Percentiles rank a stretch among this genome's conserved stretches.
phyloP scores from a whole-genome alignment of 2,329 filamentous ascomycete genomes.

The Hymenoscyphus fructigenus region DNA sequence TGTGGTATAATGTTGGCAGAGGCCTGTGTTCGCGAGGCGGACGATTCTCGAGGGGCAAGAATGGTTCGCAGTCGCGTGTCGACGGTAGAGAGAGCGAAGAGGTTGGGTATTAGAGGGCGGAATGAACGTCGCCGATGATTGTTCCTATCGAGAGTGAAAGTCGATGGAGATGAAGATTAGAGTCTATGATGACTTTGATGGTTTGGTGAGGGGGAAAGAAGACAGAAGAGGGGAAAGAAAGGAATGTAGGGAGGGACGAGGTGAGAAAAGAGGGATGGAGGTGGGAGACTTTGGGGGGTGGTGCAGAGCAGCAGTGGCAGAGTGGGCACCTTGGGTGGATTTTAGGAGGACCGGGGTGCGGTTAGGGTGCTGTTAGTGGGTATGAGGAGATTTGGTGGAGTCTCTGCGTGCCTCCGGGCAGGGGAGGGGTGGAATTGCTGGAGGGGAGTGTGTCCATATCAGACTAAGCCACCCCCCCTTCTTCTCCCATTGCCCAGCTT shows the following conservation, averaged over 20 bases:
- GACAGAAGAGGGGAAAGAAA: conserved; percentile 25
- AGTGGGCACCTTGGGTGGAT: conserved; percentile 21
- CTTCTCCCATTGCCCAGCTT: background rate
- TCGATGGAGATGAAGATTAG: conserved; percentile 5
- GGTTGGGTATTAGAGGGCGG: conserved; percentile 24
- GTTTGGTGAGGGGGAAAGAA: conserved; percentile 22
- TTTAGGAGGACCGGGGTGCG: conserved; percentile 15
- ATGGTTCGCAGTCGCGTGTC: conserved; percentile 27
- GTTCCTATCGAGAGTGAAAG: conserved; percentile 29
- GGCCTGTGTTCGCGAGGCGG: conserved; percentile 28
- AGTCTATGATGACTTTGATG: conserved; percentile 13
- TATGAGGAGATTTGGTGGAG: conserved; percentile 21
- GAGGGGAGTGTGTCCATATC: background rate
- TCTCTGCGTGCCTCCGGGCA: conserved; percentile 6
- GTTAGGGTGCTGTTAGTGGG: conserved; percentile 15
- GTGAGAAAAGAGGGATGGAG: conserved; percentile 21
- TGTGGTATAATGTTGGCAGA: conserved; percentile 40
- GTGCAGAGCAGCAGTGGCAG: conserved; percentile 20
- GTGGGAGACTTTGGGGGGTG: conserved; percentile 22
- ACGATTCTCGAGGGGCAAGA: conserved; percentile 29
- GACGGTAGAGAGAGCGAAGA: conserved; percentile 13
- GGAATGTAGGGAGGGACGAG: conserved; percentile 13
- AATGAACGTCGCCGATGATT: conserved; percentile 33
- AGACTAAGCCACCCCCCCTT: conserved; percentile 13
- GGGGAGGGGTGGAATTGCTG: conserved; percentile 18